Base-by-base conservation (phyloP, 164 flowering plant species). In the Saururus chinensis region DNA sequence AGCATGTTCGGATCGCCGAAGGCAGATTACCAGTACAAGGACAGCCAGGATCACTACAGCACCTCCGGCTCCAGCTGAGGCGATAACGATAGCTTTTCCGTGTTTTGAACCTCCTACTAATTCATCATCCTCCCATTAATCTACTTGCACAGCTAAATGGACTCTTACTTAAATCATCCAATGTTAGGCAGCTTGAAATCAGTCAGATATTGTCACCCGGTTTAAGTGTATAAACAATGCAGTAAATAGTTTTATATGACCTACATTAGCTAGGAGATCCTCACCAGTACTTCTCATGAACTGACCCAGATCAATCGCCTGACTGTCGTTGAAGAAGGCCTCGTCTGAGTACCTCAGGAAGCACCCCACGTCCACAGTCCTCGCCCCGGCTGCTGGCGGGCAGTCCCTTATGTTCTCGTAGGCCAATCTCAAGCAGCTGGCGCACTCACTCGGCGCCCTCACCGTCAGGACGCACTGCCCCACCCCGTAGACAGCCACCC, bases 361-460 rank as follows among this genome's bases (percentile, higher is more conserved):
- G 53, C 91, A 85, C 7, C 81, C 88, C 0, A 75, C 80, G 73
- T 81, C 80, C 37, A 80, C 25, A 16, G 85, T 81, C 60, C 82
- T 66, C 5, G 77, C 88, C 17, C 72, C 69, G 1, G 75, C 22
- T 49, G 60, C 57, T 9, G 83, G 83, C 24, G 62, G 64, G 60
- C 88, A 85, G 14, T 40, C 51, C 30, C 60, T 37, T 1, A 42
- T 42, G 49, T 42, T 42, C 5, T 1, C 40, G 8, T 60, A 58
- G 1, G 81, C 88, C 20, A 66, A 73, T 0, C 20, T 62, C 74
- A 85, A 71, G 75, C 91, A 85, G 20, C 64, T 70, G 48, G 16
- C 60, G 55, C 91, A 85, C 16, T 79, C 79, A 19, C n/a, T 68
- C 60, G 70, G 42, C n/a, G n/a, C n/a, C 19, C 40, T 66, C 12